Evolutionary conservation across 163 green algal genomes (phyloP).

Genomic region (Trebouxiophyceae sp.): DNA sequence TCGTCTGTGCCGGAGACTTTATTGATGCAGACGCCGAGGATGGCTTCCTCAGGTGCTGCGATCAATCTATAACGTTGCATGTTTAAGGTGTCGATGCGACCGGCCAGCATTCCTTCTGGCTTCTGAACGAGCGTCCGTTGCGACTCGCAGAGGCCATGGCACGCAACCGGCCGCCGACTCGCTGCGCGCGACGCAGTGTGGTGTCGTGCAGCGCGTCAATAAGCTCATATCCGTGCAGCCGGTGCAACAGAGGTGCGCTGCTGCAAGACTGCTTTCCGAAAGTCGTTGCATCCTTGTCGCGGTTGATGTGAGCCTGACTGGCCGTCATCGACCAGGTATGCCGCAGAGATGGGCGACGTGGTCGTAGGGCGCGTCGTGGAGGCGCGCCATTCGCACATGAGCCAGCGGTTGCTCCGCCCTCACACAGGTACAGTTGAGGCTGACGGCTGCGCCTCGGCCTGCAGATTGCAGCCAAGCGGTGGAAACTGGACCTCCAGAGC

Average conservation of each 20-base stretch:
- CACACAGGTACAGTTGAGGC: too few species aligned
- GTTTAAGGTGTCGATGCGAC: too few species aligned
- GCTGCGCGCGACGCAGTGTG: slow-evolving; percentile 67
- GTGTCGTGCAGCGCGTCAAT: slow-evolving; percentile 74
- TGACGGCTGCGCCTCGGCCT: too few species aligned
- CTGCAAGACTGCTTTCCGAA: background rate
- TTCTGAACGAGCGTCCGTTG: too few species aligned
- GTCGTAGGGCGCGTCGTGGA: slow-evolving; percentile 77
- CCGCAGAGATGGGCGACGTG: slow-evolving; percentile 77
- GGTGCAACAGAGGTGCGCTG: slow-evolving; percentile 41
- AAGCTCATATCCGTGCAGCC: slow-evolving; percentile 78
- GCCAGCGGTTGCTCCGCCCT: too few species aligned
- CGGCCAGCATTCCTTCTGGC: too few species aligned
- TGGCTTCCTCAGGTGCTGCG: slow-evolving; percentile 27
- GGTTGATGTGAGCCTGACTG: background rate
- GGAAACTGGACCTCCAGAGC: slow-evolving; percentile 70
- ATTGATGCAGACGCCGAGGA: slow-evolving; percentile 50
- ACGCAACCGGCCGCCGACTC: slow-evolving; percentile 57
- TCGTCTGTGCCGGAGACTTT: slow-evolving; percentile 56
- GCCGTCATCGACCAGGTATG: slow-evolving; percentile 48
- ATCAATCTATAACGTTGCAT: too few species aligned
- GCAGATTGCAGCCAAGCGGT: slow-evolving; percentile 70
- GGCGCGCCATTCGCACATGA: slow-evolving; percentile 17
- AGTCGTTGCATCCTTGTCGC: too few species aligned
- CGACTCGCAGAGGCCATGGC: slow-evolving; percentile 69